These are phyloP conservation scores for Lactifluus rugatus DNA, from an alignment of 768 basidiomycete genomes.

Conservation along the genomic window DNA sequence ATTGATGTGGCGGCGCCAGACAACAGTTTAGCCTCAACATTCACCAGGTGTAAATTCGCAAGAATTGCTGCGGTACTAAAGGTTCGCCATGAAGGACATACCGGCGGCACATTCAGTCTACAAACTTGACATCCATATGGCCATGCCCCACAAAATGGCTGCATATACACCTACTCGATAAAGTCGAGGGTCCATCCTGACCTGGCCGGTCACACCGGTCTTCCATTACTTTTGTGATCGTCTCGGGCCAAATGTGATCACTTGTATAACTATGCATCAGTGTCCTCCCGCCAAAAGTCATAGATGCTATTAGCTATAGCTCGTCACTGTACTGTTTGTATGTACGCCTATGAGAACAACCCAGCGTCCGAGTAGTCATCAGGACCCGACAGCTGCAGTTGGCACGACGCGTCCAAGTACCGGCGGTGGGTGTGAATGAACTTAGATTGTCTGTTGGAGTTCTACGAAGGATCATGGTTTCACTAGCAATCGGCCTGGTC, in stretches of 20 bases:
- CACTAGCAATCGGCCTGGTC: conserved; percentile 43
- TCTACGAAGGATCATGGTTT: conserved; percentile 20
- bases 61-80: too few relatives aligned
- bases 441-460: conserved; percentile 19
- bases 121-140: too few relatives aligned
- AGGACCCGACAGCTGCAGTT: background rate
- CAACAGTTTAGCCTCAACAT: too few relatives aligned
- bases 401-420: background rate
- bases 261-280: too few relatives aligned
- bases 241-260: background rate
- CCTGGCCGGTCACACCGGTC: background rate
- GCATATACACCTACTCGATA: too few relatives aligned
- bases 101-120: too few relatives aligned
- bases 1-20: too few relatives aligned
- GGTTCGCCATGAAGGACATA: too few relatives aligned
- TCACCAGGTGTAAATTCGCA: too few relatives aligned
- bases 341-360: background rate
- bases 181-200: too few relatives aligned
- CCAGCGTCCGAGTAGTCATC: background rate
- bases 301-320: background rate
- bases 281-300: background rate
- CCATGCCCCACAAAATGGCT: too few relatives aligned
- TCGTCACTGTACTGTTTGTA: background rate
- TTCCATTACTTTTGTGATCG: background rate
- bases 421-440: background rate